Base-by-base conservation (phyloP, 148 eudicot genomes). In the Heliosperma pusillum region DNA sequence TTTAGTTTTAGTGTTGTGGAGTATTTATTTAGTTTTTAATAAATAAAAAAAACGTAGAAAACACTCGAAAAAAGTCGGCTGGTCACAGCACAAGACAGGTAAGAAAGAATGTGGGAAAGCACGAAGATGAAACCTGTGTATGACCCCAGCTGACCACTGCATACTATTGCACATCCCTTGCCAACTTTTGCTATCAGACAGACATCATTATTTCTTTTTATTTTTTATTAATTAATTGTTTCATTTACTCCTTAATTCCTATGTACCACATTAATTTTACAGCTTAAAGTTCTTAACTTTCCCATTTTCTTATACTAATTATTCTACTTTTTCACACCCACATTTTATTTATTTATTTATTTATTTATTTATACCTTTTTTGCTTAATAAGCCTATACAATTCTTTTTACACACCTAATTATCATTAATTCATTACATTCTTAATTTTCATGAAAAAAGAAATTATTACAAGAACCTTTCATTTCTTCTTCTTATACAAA, bases 81-180 rank as follows among this genome's bases (percentile, higher is more conserved):
- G 65, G 27, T 5, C 19, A 65, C 69, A 65, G 62, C 29, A n/a
- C 29, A 45, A 24, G 19, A 58, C 79, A 78, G 42, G 74, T 58
- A 61, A 70, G 74, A 71, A 74, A 33, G 44, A 69, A 71, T 81
- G 84, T 78, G 82, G 86, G 82, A 71, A 70, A 81, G 82, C 84
- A 81, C 83, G 78, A 79, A 81, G 66, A 55, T 25, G 15, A 52
- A 40, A 64, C 67, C 44, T 27, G 19, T 12, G 33, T n/a, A 64
- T 30, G 45, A 65, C 69, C 69, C 69, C 69, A 65, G 69, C 69
- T 65, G 69, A 65, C 69, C 69, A 65, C 45, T 65, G 29, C 33
- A 22, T n/a, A n/a, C n/a, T 22, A 7, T 10, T 42, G 45, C 45
- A 42, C 45, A 12, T 50, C 19, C 19, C 55, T 50, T 15, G 17